These are phyloP conservation scores for Phytopythium aichiense DNA, from an alignment of 352 stramenopile species.

Conservation along the genomic window DNA sequence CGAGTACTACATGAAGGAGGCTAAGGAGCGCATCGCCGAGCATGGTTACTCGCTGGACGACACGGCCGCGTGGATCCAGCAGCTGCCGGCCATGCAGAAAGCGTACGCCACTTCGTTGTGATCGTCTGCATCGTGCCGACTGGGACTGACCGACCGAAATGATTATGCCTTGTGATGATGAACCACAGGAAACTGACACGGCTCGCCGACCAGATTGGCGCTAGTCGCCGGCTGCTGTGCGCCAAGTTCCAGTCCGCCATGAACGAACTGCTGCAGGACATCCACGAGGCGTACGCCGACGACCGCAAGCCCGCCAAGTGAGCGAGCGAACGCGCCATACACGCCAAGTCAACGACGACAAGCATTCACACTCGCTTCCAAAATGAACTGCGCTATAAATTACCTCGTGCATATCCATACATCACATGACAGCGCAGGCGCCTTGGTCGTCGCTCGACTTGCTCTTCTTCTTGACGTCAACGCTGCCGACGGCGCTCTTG, in stretches of 20 bases:
- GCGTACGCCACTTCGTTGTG: slow-evolving; percentile 28
- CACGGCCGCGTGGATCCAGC: slow-evolving; percentile 71
- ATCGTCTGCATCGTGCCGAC: not conserved
- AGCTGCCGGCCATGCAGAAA: slow-evolving; percentile 79
- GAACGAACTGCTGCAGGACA: slow-evolving; percentile 69
- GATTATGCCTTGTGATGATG: not conserved
- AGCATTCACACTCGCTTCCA: not conserved
- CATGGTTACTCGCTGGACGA: slow-evolving; percentile 68
- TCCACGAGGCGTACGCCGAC: slow-evolving; percentile 59
- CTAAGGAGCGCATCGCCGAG: slow-evolving; percentile 67
- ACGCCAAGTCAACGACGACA: not conserved
- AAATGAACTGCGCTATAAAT: not conserved
- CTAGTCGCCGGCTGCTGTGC: slow-evolving; percentile 45
- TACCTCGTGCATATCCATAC: slow-evolving; percentile 16
- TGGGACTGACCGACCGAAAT: not conserved
- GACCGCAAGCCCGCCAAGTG: slow-evolving; percentile 51
- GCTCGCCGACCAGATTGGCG: slow-evolving; percentile 74
- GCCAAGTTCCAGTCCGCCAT: slow-evolving; percentile 70
- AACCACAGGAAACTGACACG: slow-evolving; percentile 64
- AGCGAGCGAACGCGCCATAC: not conserved
- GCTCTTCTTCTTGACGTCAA: slow-evolving; percentile 28
- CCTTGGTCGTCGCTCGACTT: slow-evolving; percentile 44
- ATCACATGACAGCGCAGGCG: slow-evolving; percentile 66
- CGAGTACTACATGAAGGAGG: slow-evolving; percentile 77
- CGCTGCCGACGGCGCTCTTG: slow-evolving; percentile 20